Evolutionary conservation across 306 rosid genomes (phyloP).

Genomic region (Hylodesmum podocarpum): DNA sequence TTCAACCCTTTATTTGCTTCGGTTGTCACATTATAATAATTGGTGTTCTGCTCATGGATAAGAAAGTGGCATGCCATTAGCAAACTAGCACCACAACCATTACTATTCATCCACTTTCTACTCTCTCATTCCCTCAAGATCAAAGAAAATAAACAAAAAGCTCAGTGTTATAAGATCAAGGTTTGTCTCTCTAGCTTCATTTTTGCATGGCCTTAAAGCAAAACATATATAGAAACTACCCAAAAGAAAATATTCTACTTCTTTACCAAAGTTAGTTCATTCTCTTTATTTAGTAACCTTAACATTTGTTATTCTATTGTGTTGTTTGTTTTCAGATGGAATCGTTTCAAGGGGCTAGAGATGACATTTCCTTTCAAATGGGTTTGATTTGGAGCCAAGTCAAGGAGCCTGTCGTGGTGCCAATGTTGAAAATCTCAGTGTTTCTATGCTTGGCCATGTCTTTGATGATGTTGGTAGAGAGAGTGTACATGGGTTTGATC

Average conservation of each 20-base stretch:
- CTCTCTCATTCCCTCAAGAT: not conserved
- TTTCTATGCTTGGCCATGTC: slow-evolving; percentile 66
- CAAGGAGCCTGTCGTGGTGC: slow-evolving; percentile 69
- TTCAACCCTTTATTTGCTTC: slow-evolving; percentile 7
- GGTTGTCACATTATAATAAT: not conserved
- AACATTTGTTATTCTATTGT: not conserved
- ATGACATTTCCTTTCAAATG: slow-evolving; percentile 50
- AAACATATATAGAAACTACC: slow-evolving; percentile 7
- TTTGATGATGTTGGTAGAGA: slow-evolving; percentile 67
- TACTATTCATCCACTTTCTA: not conserved
- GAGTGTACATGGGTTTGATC: slow-evolving; percentile 70
- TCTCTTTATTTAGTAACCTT: too few species aligned
- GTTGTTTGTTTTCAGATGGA: slow-evolving; percentile 46
- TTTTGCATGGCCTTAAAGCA: not conserved
- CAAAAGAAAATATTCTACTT: slow-evolving; percentile 15
- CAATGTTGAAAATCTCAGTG: slow-evolving; percentile 54
- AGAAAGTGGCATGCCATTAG: not conserved
- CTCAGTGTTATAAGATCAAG: not conserved
- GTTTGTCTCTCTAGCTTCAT: not conserved
- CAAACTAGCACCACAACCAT: not conserved
- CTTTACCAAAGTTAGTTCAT: slow-evolving; percentile 2
- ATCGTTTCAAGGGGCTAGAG: slow-evolving; percentile 46
- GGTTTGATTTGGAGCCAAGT: slow-evolving; percentile 55
- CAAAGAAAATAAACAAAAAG: not conserved
- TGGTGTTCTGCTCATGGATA: not conserved